Evolutionary conservation across 805 yeast genomes (phyloP).

Genomic region (Yarrowia alimentaria): DNA sequence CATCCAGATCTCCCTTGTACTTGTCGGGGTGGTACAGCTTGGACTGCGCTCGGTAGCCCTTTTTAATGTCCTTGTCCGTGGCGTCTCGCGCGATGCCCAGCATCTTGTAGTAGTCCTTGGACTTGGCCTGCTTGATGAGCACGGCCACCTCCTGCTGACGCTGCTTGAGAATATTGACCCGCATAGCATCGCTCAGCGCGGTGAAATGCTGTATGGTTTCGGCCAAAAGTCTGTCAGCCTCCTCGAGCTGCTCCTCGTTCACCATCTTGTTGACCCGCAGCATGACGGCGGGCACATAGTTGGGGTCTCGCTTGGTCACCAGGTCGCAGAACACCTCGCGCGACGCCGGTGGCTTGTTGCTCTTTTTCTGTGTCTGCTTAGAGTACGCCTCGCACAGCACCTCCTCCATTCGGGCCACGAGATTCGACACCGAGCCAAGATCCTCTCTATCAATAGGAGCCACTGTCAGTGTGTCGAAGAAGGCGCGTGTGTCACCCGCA

Average conservation of each 20-base stretch:
- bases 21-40: slow-evolving; percentile 92
- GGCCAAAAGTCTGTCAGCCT: slow-evolving; percentile 30
- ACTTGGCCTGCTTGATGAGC: slow-evolving; percentile 38
- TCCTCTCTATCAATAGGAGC: background rate
- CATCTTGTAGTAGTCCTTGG: slow-evolving; percentile 76
- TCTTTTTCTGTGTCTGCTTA: slow-evolving; percentile 30
- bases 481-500: slow-evolving; percentile 28
- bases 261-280: slow-evolving; percentile 30
- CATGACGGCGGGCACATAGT: slow-evolving; percentile 43
- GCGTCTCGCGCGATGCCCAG: slow-evolving; percentile 69
- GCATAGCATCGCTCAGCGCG: slow-evolving; percentile 28
- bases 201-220: slow-evolving; percentile 31
- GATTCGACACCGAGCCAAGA: slow-evolving; percentile 24
- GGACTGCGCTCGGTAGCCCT: slow-evolving; percentile 75
- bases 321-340: slow-evolving; percentile 38
- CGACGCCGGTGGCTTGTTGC: slow-evolving; percentile 33
- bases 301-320: slow-evolving; percentile 32
- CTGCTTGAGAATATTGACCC: slow-evolving; percentile 26
- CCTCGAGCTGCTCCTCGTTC: slow-evolving; percentile 33
- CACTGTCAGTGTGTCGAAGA: slow-evolving; percentile 10
- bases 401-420: slow-evolving; percentile 40
- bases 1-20: slow-evolving; percentile 63
- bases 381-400: slow-evolving; percentile 46
- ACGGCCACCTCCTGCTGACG: slow-evolving; percentile 33
- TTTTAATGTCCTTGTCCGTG: slow-evolving; percentile 66